Base-by-base conservation (phyloP, 441 rosid species). In the Mallotus japonicus region DNA sequence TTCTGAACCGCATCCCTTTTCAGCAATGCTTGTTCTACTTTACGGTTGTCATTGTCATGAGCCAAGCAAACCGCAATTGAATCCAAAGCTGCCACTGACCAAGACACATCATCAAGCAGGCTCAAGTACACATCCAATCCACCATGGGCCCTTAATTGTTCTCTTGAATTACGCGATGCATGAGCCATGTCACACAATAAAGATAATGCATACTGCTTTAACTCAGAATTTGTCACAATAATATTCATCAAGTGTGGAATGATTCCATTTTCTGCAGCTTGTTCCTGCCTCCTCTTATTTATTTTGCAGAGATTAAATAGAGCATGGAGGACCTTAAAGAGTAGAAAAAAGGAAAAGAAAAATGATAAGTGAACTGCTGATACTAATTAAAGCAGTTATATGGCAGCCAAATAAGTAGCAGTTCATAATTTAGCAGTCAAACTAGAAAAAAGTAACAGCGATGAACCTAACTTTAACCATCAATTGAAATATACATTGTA, bases 251-350 rank as follows among this genome's bases (percentile, higher is more conserved):
- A 85, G 80, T 92, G 96, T 15, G 99, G 98, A 79, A 95, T 92
- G 61, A 95, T 91, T 85, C 99, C 99, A 78, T 92, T 92, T 86
- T 95, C 99, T 65, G 98, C 98, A n/a, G 99, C 99, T 83, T 92
- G 97, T 81, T 95, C 99, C 82, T 95, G 99, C 71, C 99, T 88
- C 88, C 98, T 91, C 85, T 95, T 95, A 81, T 92, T 95, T 85
- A 95, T 95, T 86, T 95, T 95, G 88, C 99, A 95, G 65, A 95
- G 87, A 79, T 95, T 95, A 86, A 95, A 92, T 47, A 95, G 87
- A 22, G 99, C 92, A 83, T 87, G 79, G 82, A 95, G 98, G 56
- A 95, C 98, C 99, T 88, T 80, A 77, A 67, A 60, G 61, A 37
- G 71, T 28, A 20, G 44, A 73, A 75, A 66, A 69, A 8, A 49